Percentiles rank a stretch among this genome's conserved stretches.
Conservation (phyloP, 2,329 filamentous ascomycete genomes). For the Exophiala mesophila region DNA sequence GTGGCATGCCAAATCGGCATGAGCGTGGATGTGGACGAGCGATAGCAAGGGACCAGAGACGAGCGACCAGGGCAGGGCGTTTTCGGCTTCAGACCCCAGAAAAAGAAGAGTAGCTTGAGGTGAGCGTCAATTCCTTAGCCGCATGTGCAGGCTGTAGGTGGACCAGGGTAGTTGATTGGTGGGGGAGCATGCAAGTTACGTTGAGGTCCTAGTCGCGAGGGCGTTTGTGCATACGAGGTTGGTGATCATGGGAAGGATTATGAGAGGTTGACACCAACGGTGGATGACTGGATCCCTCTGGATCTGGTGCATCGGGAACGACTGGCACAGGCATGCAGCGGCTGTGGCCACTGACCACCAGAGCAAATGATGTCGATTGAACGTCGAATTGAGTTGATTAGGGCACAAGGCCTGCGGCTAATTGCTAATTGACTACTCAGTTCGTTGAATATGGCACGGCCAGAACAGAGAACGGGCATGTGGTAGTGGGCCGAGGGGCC, state of each 20-base stretch:
- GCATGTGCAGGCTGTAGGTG: constrained; percentile 8
- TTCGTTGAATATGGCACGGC: no score
- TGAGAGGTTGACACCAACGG: background rate
- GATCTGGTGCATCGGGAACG: background rate
- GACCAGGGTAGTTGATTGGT: constrained; percentile 11
- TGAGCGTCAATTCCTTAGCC: constrained; percentile 21
- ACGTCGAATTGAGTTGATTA: background rate
- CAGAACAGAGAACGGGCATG: no score
- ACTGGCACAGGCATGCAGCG: no score
- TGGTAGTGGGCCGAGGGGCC: no score
- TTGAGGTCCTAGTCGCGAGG: constrained; percentile 15
- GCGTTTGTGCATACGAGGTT: constrained; percentile 3
- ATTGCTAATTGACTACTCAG: no score
- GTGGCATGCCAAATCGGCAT: background rate
- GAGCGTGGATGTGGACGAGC: no score
- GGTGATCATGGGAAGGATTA: background rate
- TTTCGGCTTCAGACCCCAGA: constrained; percentile 22
- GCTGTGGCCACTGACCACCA: no score
- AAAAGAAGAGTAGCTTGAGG: constrained; percentile 18
- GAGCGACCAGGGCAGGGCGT: constrained; percentile 10
- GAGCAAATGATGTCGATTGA: no score
- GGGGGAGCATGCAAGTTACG: constrained; percentile 6
- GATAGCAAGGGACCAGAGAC: no score
- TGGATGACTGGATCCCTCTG: background rate
- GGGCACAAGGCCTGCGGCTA: no score